These are phyloP conservation scores for Nitzschia inconspicua DNA, from an alignment of 108 stramenopile species.

Conservation along the genomic window DNA sequence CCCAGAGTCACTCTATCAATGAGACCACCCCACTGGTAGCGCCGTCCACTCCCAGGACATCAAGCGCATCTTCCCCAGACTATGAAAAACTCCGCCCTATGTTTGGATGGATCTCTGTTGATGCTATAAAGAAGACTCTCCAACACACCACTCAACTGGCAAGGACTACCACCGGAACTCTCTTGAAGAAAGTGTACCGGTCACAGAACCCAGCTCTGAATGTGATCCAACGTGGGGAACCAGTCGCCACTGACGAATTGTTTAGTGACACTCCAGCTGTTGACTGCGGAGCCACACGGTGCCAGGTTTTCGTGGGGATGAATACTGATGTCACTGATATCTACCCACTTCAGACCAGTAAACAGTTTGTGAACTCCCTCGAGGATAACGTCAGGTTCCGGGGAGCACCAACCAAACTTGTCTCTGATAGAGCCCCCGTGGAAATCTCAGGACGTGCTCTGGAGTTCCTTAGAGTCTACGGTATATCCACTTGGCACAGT, in stretches of 20 bases:
- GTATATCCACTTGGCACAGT: conserved; percentile 14
- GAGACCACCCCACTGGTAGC: too few relatives aligned
- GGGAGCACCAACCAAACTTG: conserved; percentile 11
- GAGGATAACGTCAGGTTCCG: conserved; percentile 16
- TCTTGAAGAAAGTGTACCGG: not conserved
- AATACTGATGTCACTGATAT: not conserved
- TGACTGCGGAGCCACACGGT: conserved; percentile 2
- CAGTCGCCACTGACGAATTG: conserved; percentile 23
- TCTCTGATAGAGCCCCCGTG: conserved; percentile 9
- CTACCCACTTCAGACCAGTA: not conserved
- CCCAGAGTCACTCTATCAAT: too few relatives aligned
- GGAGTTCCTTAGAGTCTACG: conserved; percentile 12
- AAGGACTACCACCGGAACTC: not conserved
- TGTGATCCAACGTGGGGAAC: conserved; percentile 17
- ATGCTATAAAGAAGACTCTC: conserved; percentile 15
- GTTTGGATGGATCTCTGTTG: conserved; percentile 4
- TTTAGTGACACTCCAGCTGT: conserved; percentile 21
- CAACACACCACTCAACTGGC: conserved; percentile 16
- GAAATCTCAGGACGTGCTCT: conserved; percentile 11
- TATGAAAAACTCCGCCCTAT: conserved; percentile 13
- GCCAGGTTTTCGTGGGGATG: conserved; percentile 5
- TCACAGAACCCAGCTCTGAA: conserved; percentile 20
- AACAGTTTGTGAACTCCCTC: too few relatives aligned
- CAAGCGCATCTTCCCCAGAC: not conserved
- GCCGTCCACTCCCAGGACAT: too few relatives aligned